Percentiles rank a stretch among this genome's conserved stretches.
These are phyloP conservation scores for Saccharomyces hybrid DNA, from an alignment of 1,139 yeast genomes.

Conservation along the genomic window DNA sequence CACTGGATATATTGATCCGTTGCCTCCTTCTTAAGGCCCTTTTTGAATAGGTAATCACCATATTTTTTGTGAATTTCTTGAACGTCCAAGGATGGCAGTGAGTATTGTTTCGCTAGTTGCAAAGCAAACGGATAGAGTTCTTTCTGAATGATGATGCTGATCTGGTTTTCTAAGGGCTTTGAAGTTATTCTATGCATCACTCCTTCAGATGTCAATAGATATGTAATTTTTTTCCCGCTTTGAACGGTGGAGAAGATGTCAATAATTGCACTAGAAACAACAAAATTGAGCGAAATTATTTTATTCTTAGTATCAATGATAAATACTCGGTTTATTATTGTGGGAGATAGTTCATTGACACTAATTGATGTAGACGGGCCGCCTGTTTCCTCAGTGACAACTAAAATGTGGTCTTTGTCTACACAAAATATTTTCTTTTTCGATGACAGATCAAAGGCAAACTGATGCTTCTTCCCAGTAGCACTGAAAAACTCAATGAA, in stretches of 20 bases:
- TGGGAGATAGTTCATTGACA: neutral
- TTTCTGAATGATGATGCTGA: constrained; percentile 60
- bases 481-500: constrained; percentile 34
- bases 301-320: constrained; percentile 64
- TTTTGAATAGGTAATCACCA: constrained; percentile 64
- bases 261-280: constrained; percentile 55
- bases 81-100: constrained; percentile 27
- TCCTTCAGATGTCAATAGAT: constrained; percentile 68
- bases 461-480: constrained; percentile 47
- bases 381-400: constrained; percentile 27
- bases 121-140: constrained; percentile 70
- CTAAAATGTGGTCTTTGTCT: constrained; percentile 38
- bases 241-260: constrained; percentile 41
- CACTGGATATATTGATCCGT: constrained; percentile 59
- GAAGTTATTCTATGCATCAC: constrained; percentile 61
- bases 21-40: constrained; percentile 60
- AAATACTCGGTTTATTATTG: constrained; percentile 37
- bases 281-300: constrained; percentile 60
- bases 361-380: neutral
- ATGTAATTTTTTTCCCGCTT: constrained; percentile 43
- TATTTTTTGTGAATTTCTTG: constrained; percentile 53
- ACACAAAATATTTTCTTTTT: constrained; percentile 41
- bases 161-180: constrained; percentile 54
- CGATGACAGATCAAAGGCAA: constrained; percentile 50
- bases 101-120: constrained; percentile 48